Evolutionary conservation across 768 basidiomycete genomes (phyloP), one percentile per base, ranked within the genome.

Genomic region (Daedalea quercina): DNA sequence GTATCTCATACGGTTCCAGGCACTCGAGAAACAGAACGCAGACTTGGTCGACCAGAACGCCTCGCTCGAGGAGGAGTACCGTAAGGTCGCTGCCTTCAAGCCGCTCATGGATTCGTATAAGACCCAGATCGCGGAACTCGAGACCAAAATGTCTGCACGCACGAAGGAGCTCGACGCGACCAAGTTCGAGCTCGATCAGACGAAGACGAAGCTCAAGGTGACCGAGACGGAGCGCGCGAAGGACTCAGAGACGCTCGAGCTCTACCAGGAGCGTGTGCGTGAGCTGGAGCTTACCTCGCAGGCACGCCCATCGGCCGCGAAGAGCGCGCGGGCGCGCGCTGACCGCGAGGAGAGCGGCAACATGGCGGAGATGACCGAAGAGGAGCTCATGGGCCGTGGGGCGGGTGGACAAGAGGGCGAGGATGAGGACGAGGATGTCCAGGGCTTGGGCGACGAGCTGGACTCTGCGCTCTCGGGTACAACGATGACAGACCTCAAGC

Each of bases 21-120:
- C 83, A 2, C 74, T 97, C 23, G 94, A 98, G 71, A 89, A 85
- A 60, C 92, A 99, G 70, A 97, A 98, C 60, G 85, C 91, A 4
- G 82, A 84, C 52, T 80, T 99, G 3, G 85, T 97, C 19, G 90
- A 96, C 73, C 88, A 84, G 67, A 94, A 94, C 61, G 87, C 90
- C 0, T 79, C 87, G 1, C 70, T 97, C n/a, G 94, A 97, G 65
- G 91, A 94, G 56, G 93, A 97, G 63, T 90, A 88, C 62, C 81
- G 84, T 65, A 92, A 92, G 63, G 84, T 93, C 11, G 80, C 87
- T 1, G 82, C 85, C 1, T 89, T 89, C 72, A 92, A 87, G 66
- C 88, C 88, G 3, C 76, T 95, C 37, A 86, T 94, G 80, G 95
- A 97, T 57, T 89, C 85, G 1, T 95, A 96, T 73, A 94, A 91